Evolutionary conservation across 1,284 basidiomycete species (phyloP), one percentile per base, ranked within the genome.

Genomic region (Caloboletus inedulis): DNA sequence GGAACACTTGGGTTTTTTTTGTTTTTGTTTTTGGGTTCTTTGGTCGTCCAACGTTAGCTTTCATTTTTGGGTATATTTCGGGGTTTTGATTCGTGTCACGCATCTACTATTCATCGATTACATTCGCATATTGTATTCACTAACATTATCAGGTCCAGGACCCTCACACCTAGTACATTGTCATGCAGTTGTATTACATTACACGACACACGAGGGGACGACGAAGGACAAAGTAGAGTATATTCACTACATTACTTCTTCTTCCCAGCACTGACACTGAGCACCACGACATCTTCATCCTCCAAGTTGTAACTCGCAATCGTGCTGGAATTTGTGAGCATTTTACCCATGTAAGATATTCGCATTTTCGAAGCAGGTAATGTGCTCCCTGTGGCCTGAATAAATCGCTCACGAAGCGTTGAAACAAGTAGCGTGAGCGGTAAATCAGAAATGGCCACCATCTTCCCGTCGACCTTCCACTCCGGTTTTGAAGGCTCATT

Each of bases 231-330:
- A 40, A 44, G 23, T 34, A 39, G 29, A 54, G 19, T 29, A 36
- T n/a, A 29, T 41, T 40, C 31, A 12, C 40, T n/a, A 31, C 23
- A 57, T 74, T 76, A 86, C 72, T 81, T 88, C 70, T 86, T 89
- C 74, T 84, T 90, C 61, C 78, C 77, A 59, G 91, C 88, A 61
- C 85, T 82, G 43, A 96, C 76, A 54, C 80, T 85, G 59, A 95
- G 77, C 21, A 84, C 79, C 21, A 97, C 69, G 50, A 82, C 54
- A 66, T 96, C 94, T 59, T 92, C 94, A 56, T 94, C 90, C 68
- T 94, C 93, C 59, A 97, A 66, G 66, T 97, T 97, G 65, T 91
- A 88, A 59, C 78, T 82, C 25, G 92, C 94, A 59, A 97, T 81
- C 47, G 90, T 87, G 56, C 82, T 85, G 52, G 79, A 77, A 70